A percentile compares a stretch with the other conserved stretches of the same genome.
Conservation (phyloP, 2,329 filamentous ascomycete species). For the Metarhizium rileyi region DNA sequence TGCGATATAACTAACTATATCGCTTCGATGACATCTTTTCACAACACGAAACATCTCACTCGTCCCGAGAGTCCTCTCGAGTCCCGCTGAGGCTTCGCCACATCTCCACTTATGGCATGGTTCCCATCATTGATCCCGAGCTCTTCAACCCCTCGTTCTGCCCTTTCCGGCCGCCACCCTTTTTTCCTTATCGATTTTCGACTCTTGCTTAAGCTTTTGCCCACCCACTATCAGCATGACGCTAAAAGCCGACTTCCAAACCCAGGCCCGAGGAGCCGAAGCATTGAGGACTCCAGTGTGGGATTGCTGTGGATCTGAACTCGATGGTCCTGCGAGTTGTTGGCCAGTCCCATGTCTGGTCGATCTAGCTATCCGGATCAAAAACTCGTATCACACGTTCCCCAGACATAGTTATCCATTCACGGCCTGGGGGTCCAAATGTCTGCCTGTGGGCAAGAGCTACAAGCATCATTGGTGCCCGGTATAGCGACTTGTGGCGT, state of each 20-base stretch:
- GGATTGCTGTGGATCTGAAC: not conserved
- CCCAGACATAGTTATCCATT: not conserved
- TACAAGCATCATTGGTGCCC: not conserved
- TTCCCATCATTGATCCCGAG: not conserved
- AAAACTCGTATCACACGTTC: too few species aligned
- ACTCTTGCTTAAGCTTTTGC: not conserved
- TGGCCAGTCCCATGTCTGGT: not conserved
- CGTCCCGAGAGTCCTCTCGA: not conserved
- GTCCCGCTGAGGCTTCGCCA: not conserved
- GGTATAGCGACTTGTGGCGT: not conserved
- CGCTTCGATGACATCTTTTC: too few species aligned
- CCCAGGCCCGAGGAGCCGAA: constrained; percentile 4
- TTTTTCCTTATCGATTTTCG: not conserved
- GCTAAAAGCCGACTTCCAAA: constrained; percentile 5
- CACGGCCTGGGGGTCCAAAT: not conserved
- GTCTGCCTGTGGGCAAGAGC: not conserved
- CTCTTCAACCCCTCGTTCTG: too few species aligned
- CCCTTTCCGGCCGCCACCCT: not conserved
- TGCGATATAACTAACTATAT: too few species aligned
- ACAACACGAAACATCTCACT: too few species aligned
- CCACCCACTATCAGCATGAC: not conserved
- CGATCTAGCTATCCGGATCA: not conserved
- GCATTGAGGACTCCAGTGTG: not conserved
- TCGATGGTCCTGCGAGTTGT: not conserved
- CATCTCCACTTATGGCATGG: not conserved